Base-by-base conservation (phyloP, 768 basidiomycete genomes). In the Leucocoprinus sp. region DNA sequence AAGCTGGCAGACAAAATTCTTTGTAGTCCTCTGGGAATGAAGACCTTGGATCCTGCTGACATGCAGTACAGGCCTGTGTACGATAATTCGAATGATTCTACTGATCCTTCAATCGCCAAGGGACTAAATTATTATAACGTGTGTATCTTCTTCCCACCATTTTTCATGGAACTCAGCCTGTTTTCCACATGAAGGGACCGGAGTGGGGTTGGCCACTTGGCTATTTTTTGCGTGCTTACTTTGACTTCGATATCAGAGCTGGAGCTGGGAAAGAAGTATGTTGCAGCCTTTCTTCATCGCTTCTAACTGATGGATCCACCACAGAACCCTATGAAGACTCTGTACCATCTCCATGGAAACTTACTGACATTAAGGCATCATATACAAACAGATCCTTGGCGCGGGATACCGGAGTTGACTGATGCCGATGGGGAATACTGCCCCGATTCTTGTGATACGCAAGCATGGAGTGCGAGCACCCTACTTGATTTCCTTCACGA, bases 161-260 rank as follows among this genome's bases (percentile, higher is more conserved):
- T 8, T 31, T 31, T n/a, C 4, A 8, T 19, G 18, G 8, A 28
- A 22, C 42, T 57, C 34, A 58, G 37, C 48, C 18, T 52, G 45
- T 56, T 28, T 12, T 41, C 1, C 3, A 53, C 51, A 58, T 50
- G 42, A 50, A 93, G 80, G 91, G 90, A 14, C 91, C 91, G 3
- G 89, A 93, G 59, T 96, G 91, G 92, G 86, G 84, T 8, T 95
- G 92, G 91, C 91, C 91, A 8, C 65, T 91, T 35, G 96, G 96
- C 3, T 98, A 92, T 68, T 97, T 96, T 74, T 65, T 98, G 51
- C 81, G 91, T 40, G 92, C 96, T 0, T 96, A 91, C 64, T 74
- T 97, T 36, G 64, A 89, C 59, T 98, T 98, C 60, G 91, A 96
- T 59, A 77, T 70, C 9, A 64, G 66, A 9, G 75, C 70, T 12